Conservation (phyloP, 1,284 basidiomycete species). For the Tremellales sp. region DNA sequence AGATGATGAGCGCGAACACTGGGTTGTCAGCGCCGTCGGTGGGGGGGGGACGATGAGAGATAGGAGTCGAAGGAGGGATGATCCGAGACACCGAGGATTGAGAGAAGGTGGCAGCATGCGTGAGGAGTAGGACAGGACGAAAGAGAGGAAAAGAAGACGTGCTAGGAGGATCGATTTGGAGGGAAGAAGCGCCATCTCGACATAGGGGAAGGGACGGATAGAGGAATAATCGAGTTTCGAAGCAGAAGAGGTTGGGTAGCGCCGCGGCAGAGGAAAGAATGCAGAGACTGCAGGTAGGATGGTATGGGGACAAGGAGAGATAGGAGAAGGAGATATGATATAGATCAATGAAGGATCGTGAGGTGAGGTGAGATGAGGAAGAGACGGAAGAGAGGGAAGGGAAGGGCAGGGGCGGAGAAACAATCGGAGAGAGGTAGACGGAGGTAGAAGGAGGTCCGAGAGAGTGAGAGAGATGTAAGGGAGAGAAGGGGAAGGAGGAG, state of each 20-base stretch:
- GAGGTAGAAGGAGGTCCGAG: neutral
- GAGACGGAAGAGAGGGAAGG: neutral
- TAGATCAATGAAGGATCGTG: neutral
- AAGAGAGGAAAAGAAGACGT: neutral
- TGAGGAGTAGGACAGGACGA: neutral
- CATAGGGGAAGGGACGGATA: too few species aligned
- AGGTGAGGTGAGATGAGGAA: neutral
- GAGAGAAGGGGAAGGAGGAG: neutral
- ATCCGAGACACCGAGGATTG: neutral
- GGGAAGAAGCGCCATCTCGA: too few species aligned
- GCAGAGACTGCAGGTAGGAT: too few species aligned
- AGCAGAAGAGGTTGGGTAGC: too few species aligned
- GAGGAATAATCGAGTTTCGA: too few species aligned
- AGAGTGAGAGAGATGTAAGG: neutral
- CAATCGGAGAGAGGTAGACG: too few species aligned
- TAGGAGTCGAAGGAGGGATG: too few species aligned
- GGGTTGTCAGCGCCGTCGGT: slow-evolving; percentile 9
- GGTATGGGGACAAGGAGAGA: neutral
- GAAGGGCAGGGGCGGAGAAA: neutral
- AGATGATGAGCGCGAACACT: slow-evolving; percentile 96
- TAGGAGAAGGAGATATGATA: too few species aligned
- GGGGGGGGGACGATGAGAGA: neutral
- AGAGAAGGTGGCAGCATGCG: neutral
- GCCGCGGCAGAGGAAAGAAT: too few species aligned
- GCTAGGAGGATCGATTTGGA: too few species aligned